phyloP scores from a whole-genome alignment of 345 rosid species.

The Salix koriyanagi region DNA sequence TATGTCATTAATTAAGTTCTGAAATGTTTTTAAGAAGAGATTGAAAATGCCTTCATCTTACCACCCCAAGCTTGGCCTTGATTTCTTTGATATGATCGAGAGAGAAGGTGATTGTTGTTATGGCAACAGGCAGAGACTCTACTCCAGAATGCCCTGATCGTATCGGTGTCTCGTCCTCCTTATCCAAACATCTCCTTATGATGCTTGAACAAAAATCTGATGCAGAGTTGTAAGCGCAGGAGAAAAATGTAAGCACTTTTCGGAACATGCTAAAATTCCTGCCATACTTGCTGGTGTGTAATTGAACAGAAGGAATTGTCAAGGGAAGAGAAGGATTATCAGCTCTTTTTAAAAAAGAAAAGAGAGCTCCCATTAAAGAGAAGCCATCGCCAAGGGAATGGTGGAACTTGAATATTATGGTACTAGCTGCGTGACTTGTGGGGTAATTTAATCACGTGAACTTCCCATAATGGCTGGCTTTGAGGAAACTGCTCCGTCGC shows the following conservation, averaged over 20 bases:
- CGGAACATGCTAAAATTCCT: not conserved
- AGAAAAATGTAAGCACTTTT: not conserved
- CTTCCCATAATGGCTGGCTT: conserved; percentile 45
- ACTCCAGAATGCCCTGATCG: conserved; percentile 31
- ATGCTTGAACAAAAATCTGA: conserved; percentile 35
- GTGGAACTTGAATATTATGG: conserved; percentile 41
- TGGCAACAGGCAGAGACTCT: conserved; percentile 25
- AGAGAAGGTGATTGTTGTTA: conserved; percentile 28
- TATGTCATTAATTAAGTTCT: too few species aligned
- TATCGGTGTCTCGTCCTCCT: conserved; percentile 34
- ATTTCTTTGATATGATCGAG: conserved; percentile 36
- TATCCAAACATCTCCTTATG: conserved; percentile 24
- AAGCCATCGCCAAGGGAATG: conserved; percentile 57
- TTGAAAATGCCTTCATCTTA: not conserved
- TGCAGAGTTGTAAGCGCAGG: conserved; percentile 16
- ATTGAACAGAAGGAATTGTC: conserved; percentile 32
- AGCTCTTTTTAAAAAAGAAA: conserved; percentile 50
- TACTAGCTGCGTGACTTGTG: conserved; percentile 35
- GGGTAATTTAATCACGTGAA: conserved; percentile 46
- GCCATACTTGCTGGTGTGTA: not conserved
- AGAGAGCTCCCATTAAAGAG: conserved; percentile 49
- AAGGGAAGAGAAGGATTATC: conserved; percentile 42
- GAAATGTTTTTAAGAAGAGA: not conserved
- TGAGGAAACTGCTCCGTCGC: conserved; percentile 29
- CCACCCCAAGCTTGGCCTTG: conserved; percentile 32